These are phyloP conservation scores for Trichosanthes truncata DNA, from an alignment of 306 rosid species.

Conservation along the genomic window DNA sequence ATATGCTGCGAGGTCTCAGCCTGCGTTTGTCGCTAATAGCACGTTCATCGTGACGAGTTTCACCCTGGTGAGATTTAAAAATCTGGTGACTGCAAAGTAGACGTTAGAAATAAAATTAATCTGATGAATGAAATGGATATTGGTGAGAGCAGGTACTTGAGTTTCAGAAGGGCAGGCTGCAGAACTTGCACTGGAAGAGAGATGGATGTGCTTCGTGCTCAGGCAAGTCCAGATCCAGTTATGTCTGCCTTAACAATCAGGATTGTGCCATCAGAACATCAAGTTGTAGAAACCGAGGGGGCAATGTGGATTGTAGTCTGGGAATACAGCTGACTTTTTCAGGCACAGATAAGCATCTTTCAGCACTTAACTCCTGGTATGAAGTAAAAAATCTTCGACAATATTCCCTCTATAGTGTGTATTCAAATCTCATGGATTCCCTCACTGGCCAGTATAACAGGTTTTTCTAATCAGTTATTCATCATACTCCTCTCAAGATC, in stretches of 20 bases:
- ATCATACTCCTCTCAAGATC: background rate
- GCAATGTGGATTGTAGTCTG: slow-evolving; percentile 57
- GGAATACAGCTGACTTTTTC: slow-evolving; percentile 60
- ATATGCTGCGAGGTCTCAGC: slow-evolving; percentile 57
- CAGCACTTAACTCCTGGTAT: slow-evolving; percentile 60
- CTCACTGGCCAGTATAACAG: slow-evolving; percentile 50
- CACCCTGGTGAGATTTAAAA: slow-evolving; percentile 40
- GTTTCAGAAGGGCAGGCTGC: slow-evolving; percentile 67
- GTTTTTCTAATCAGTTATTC: slow-evolving; percentile 24
- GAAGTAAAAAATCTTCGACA: slow-evolving; percentile 60
- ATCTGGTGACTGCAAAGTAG: background rate
- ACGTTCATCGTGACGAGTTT: slow-evolving; percentile 49
- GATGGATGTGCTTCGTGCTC: slow-evolving; percentile 56
- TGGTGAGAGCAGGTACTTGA: slow-evolving; percentile 49
- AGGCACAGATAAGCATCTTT: slow-evolving; percentile 62
- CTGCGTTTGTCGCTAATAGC: slow-evolving; percentile 52
- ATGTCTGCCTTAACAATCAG: slow-evolving; percentile 59
- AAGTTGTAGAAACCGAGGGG: slow-evolving; percentile 47
- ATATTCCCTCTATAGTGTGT: slow-evolving; percentile 56
- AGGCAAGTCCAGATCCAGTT: slow-evolving; percentile 28
- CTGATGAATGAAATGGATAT: slow-evolving; percentile 6
- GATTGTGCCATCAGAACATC: slow-evolving; percentile 56
- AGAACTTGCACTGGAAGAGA: slow-evolving; percentile 59
- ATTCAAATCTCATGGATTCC: slow-evolving; percentile 53
- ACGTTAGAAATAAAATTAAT: background rate